Evolutionary conservation across 495 filamentous ascomycete genomes (phyloP), one percentile per base, ranked within the genome.

Genomic region (Hypoxylon fragiforme): DNA sequence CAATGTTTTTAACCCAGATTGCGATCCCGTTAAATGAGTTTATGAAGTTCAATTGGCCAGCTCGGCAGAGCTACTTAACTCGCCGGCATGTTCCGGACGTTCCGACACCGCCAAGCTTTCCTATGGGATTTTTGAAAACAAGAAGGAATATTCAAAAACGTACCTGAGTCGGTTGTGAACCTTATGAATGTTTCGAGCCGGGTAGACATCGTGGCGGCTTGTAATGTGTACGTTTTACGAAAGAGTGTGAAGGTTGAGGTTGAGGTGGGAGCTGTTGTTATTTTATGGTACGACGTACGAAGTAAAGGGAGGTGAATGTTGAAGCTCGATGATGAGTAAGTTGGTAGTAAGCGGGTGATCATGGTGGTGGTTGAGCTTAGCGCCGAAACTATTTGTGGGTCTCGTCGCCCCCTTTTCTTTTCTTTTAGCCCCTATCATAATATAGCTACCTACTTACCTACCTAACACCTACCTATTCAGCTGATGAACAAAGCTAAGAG

Each of bases 141-240:
- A 3, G 22, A 37, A 47, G 56, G 36, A 46, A 37, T 49, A n/a
- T n/a, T n/a, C n/a, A 30, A 11, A n/a, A 7, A 6, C 63, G 20
- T 62, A 78, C 75, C 73, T 36, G 70, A 72, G 50, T 77, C 74
- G 13, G 72, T 76, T 3, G 58, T 64, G 45, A 78, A 77, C 38
- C 44, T 67, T 32, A 73, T 60, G 39, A 76, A 68, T 24, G 72
- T 68, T 16, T 76, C 66, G 22, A 77, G 64, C 20, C 42, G 63
- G n/a, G 44, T 42, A 21, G 63, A 49, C 65, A 66, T 65, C n/a
- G 32, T 51, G 44, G 7, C 21, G 1, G 15, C 49, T 14, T 30
- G 9, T 34, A 6, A 9, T 21, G 15, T 12, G n/a, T 20, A 28
- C 9, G 4, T 28, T 28, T 9, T 28, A n/a, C n/a, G 8, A 18